Base-by-base conservation (phyloP, 1,284 basidiomycete species). In the Leccinum ponderosum region DNA sequence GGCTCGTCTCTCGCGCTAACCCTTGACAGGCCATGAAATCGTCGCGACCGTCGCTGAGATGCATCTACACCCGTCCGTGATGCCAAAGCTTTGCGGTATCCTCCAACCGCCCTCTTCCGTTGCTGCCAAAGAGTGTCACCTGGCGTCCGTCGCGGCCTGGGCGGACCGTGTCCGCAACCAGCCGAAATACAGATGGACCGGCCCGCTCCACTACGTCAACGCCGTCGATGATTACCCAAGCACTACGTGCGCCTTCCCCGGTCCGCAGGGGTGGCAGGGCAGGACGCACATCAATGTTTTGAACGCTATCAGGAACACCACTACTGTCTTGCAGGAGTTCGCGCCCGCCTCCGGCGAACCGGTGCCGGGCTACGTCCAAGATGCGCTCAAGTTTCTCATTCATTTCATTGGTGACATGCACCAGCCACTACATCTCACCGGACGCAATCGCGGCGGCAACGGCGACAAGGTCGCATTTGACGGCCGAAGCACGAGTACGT, bases 381-480 rank as follows among this genome's bases (percentile, higher is more conserved):
- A 69, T 6, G 91, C 94, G 2, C 80, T 97, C 69, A 91, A 93
- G 72, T 97, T 97, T 79, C 79, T 98, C 55, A 85, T 95, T 39
- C 95, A 98, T 73, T 95, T 94, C 65, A 63, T 96, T 8, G 95
- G 95, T 0, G 95, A 97, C 71, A 81, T 96, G 81, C 95, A 97
- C 70, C 90, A 91, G 83, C 95, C 95, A 8, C 79, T 97, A 55
- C 95, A 98, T 74, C 82, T 97, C 48, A 91, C 91, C 0, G 93
- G 94, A 3, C 80, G 93, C 15, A 87, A 93, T 64, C 82, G 90
- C 33, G 95, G 95, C 2, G 95, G 95, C 1, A 97, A 97, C 70
- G 84, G 84, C 22, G 82, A 81, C 63, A 86, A 86, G 67, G 90
- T 94, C 31, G 69, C 76, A 11, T 94, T 91, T 71, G 89, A 89